These are phyloP conservation scores for Talaromyces sp. DNA, from an alignment of 2,329 filamentous ascomycete genomes.

Conservation along the genomic window DNA sequence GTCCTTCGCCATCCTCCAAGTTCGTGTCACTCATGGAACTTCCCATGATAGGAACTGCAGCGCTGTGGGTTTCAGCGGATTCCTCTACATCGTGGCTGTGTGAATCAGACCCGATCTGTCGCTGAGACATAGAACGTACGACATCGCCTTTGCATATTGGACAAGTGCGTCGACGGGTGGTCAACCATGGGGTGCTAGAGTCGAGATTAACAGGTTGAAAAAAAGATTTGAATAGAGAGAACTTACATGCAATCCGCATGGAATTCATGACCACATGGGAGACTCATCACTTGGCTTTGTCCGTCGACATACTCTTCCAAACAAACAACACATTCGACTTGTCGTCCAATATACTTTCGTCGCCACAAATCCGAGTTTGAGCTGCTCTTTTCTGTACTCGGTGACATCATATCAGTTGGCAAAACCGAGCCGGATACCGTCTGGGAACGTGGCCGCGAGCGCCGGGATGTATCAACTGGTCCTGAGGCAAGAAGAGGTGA, in stretches of 20 bases:
- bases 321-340: slow-evolving; percentile 91
- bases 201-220: not conserved
- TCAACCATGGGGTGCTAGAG: slow-evolving; percentile 86
- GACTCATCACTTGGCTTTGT: slow-evolving; percentile 89
- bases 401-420: slow-evolving; percentile 20
- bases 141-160: slow-evolving; percentile 99
- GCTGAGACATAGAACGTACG: slow-evolving; percentile 58
- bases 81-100: slow-evolving; percentile 35
- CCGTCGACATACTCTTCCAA: slow-evolving; percentile 95
- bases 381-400: slow-evolving; percentile 44
- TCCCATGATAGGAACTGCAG: slow-evolving; percentile 41
- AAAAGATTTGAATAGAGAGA: not conserved
- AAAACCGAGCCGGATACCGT: slow-evolving; percentile 29
- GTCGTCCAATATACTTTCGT: slow-evolving; percentile 58
- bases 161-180: slow-evolving; percentile 90
- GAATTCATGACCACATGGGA: slow-evolving; percentile 97
- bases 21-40: slow-evolving; percentile 40
- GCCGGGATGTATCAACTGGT: slow-evolving; percentile 21
- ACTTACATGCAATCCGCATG: slow-evolving; percentile 98
- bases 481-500: slow-evolving; percentile 64
- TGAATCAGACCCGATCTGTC: slow-evolving; percentile 16
- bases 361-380: slow-evolving; percentile 39
- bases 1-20: slow-evolving; percentile 36
- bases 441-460: slow-evolving; percentile 35
- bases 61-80: slow-evolving; percentile 40